Conservation (phyloP, 2,329 filamentous ascomycete species). For the Fusarium marasasianum region DNA sequence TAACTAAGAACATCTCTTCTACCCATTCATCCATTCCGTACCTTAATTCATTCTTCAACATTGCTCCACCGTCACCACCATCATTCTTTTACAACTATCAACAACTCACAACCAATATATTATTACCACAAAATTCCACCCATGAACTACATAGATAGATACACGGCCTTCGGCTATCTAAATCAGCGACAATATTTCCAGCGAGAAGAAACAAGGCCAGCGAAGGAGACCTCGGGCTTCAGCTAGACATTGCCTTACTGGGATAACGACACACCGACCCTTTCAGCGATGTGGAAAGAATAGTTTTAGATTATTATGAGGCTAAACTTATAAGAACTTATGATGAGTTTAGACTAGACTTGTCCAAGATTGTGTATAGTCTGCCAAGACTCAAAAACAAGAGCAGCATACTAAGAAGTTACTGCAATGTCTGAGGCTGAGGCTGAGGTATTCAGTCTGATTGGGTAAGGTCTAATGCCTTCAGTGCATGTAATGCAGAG, state of each 20-base stretch:
- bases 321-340: neutral
- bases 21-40: accelerated
- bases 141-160: no score
- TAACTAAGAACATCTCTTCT: no score
- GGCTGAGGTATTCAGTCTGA: neutral
- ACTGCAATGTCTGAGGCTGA: neutral
- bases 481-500: neutral
- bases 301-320: neutral
- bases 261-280: neutral
- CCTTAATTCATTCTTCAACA: no score
- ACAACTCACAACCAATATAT: no score
- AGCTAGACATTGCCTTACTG: no score
- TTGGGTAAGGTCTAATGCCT: neutral
- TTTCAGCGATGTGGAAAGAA: neutral
- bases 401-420: neutral
- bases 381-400: accelerated
- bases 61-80: no score
- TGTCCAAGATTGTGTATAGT: accelerated
- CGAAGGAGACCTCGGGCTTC: no score
- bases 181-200: no score
- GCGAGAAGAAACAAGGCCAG: no score
- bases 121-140: no score
- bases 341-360: neutral
- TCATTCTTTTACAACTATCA: no score
- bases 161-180: no score